Conservation (phyloP, 352 stramenopile species). For the Globisporangium rhizosaccharum region DNA sequence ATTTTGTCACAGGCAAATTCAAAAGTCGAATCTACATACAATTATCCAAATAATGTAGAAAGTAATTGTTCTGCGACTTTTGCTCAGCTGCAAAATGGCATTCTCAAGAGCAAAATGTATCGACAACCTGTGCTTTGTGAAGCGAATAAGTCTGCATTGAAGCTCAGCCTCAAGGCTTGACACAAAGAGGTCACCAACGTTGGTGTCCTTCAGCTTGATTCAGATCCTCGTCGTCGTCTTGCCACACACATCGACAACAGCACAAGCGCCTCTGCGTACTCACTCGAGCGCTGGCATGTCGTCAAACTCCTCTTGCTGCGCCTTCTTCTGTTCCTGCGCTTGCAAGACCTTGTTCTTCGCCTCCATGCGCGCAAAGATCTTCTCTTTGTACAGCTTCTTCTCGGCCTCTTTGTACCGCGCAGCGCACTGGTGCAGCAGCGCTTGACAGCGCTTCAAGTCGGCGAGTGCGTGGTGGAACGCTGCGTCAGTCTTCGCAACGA, state of each 20-base stretch:
- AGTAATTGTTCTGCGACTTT: too few relatives aligned
- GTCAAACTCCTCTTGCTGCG: slow-evolving; percentile 65
- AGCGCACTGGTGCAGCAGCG: slow-evolving; percentile 48
- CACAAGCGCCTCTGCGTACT: slow-evolving; percentile 5
- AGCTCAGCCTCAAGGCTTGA: too few relatives aligned
- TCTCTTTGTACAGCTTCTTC: slow-evolving; percentile 87
- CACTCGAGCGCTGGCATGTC: slow-evolving; percentile 82
- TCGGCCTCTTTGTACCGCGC: slow-evolving; percentile 81
- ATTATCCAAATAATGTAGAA: too few relatives aligned
- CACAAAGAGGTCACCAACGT: neutral
- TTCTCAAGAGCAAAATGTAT: too few relatives aligned
- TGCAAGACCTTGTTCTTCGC: slow-evolving; percentile 78
- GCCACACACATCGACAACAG: neutral
- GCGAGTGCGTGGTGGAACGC: slow-evolving; percentile 49
- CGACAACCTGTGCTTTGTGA: too few relatives aligned
- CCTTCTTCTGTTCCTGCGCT: slow-evolving; percentile 59
- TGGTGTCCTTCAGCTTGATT: neutral
- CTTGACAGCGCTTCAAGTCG: slow-evolving; percentile 68
- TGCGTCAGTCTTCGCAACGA: slow-evolving; percentile 37
- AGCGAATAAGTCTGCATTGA: too few relatives aligned
- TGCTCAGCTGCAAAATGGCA: too few relatives aligned
- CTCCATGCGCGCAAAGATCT: slow-evolving; percentile 82
- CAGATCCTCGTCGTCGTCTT: neutral
- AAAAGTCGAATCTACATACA: too few relatives aligned
- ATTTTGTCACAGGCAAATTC: too few relatives aligned